These are phyloP conservation scores for Penicillium sp. DNA, from an alignment of 2,329 filamentous ascomycete genomes.

Conservation along the genomic window DNA sequence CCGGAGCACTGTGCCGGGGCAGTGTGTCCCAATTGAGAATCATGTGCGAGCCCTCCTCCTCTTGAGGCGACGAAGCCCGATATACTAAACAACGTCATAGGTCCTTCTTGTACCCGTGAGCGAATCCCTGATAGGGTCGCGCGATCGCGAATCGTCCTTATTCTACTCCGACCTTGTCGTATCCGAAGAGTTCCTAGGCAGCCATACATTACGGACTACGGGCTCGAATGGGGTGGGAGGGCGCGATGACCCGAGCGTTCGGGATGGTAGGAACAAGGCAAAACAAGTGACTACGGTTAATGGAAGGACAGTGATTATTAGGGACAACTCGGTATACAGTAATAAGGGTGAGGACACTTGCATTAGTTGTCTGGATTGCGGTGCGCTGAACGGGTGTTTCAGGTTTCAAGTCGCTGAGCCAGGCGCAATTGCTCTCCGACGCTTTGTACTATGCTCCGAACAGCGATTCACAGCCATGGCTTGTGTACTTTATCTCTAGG, in stretches of 20 bases:
- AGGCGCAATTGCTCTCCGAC: constrained; percentile 85
- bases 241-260: constrained; percentile 67
- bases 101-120: constrained; percentile 92
- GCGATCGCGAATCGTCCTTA: constrained; percentile 83
- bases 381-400: constrained; percentile 23
- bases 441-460: constrained; percentile 85
- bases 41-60: constrained; percentile 60
- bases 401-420: constrained; percentile 92
- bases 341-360: constrained; percentile 77
- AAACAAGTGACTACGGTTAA: constrained; percentile 94
- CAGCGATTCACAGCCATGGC: constrained; percentile 90
- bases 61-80: constrained; percentile 13
- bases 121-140: constrained; percentile 84
- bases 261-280: constrained; percentile 89
- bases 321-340: constrained; percentile 89
- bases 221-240: constrained; percentile 53
- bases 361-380: constrained; percentile 9
- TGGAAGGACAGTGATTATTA: constrained; percentile 89
- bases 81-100: constrained; percentile 39
- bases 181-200: constrained; percentile 93
- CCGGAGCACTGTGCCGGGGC: constrained; percentile 86
- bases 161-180: constrained; percentile 79
- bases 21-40: constrained; percentile 90
- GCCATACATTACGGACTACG: constrained; percentile 91
- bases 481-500: constrained; percentile 93